A percentile compares a stretch with the other conserved stretches of the same genome.
Evolutionary conservation across 1,284 basidiomycete genomes (phyloP).

Genomic region (Chondrostereum purpureum): DNA sequence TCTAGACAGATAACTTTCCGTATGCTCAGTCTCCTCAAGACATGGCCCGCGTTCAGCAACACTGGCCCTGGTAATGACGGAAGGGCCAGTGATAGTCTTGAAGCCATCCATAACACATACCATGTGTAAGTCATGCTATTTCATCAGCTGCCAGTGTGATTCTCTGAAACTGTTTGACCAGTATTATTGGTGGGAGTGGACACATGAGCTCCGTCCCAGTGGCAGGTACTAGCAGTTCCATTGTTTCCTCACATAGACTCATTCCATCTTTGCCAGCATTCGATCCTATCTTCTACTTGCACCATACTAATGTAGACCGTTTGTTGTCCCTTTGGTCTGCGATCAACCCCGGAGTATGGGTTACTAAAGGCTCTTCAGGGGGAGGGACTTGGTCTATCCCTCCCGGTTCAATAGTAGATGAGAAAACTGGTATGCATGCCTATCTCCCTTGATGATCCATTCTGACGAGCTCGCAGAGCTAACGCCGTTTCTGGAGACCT

Average conservation of each 20-base stretch:
- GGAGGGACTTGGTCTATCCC: constrained; percentile 31
- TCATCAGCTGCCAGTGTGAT: no score
- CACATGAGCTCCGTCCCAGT: constrained; percentile 35
- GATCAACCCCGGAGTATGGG: constrained; percentile 32
- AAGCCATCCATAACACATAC: constrained; percentile 42
- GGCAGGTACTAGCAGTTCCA: constrained; percentile 23
- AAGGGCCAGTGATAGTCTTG: constrained; percentile 37
- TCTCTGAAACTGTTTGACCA: no score
- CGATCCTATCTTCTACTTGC: constrained; percentile 44
- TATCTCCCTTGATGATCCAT: background rate
- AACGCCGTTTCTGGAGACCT: constrained; percentile 23
- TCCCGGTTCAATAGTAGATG: constrained; percentile 22
- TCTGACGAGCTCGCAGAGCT: constrained; percentile 17
- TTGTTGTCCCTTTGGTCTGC: constrained; percentile 37
- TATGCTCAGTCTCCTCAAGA: constrained; percentile 30
- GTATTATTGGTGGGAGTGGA: constrained; percentile 33
- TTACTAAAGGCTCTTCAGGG: constrained; percentile 22
- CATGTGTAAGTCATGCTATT: constrained; percentile 31
- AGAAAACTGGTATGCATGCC: constrained; percentile 27
- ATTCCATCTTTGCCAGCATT: constrained; percentile 23
- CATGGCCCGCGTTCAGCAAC: constrained; percentile 41
- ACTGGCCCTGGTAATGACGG: constrained; percentile 29
- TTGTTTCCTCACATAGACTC: background rate
- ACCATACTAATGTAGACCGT: constrained; percentile 43
- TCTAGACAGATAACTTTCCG: constrained; percentile 30